These are phyloP conservation scores for Hypocrella siamensis DNA, from an alignment of 2,329 filamentous ascomycete species.

Conservation along the genomic window DNA sequence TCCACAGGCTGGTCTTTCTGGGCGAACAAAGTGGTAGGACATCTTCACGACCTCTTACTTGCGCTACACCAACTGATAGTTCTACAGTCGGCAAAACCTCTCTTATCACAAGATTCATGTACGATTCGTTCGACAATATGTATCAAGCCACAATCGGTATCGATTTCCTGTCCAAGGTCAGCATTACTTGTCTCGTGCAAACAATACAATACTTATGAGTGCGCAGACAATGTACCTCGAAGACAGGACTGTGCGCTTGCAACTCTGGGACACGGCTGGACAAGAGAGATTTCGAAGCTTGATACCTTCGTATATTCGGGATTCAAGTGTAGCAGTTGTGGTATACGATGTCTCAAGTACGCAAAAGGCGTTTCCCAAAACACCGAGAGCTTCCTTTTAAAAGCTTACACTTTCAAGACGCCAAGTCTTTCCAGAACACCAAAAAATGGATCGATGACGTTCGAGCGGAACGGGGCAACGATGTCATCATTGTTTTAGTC, in stretches of 20 bases:
- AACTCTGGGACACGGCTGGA: conserved; percentile 96
- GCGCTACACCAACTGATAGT: conserved; percentile 9
- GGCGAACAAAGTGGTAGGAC: conserved; percentile 92
- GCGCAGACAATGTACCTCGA: conserved; percentile 90
- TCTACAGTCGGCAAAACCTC: conserved; percentile 87
- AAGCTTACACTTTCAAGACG: conserved; percentile 32
- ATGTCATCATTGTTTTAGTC: conserved; percentile 96
- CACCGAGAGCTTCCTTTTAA: not conserved
- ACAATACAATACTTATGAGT: conserved; percentile 1
- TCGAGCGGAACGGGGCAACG: conserved; percentile 86
- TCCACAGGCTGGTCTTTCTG: conserved; percentile 73
- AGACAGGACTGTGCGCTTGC: conserved; percentile 90
- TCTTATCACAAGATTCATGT: conserved; percentile 98
- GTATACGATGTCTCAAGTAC: conserved; percentile 94
- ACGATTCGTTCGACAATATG: conserved; percentile 99
- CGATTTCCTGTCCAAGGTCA: conserved; percentile 94
- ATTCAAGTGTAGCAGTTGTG: conserved; percentile 93
- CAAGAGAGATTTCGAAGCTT: conserved; percentile 94
- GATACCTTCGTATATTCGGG: conserved; percentile 96
- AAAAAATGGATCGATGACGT: conserved; percentile 99
- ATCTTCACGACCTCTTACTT: conserved; percentile 1
- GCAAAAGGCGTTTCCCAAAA: conserved; percentile 4
- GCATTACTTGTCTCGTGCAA: not conserved
- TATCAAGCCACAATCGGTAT: conserved; percentile 99
- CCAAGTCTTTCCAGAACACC: conserved; percentile 96